Conservation (phyloP, 2,329 filamentous ascomycete genomes). For the Trichoderma atrobrunneum region DNA sequence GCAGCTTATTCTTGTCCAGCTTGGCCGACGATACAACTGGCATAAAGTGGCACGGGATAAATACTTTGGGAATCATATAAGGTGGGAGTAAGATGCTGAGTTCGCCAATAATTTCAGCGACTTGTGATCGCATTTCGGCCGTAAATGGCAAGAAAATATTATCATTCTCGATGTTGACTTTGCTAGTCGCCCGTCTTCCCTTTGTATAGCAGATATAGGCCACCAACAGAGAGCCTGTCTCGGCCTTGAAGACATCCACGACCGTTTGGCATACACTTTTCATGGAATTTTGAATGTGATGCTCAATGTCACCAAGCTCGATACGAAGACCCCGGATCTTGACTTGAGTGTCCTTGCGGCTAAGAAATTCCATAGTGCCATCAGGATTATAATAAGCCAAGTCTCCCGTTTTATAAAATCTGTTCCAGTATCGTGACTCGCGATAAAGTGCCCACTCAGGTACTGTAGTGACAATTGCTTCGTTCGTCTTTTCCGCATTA, state of each 20-base stretch:
- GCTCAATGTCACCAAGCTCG: slow-evolving; percentile 13
- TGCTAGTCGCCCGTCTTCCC: background rate
- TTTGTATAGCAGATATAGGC: slow-evolving; percentile 5
- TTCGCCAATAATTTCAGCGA: background rate
- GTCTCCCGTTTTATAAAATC: slow-evolving; percentile 15
- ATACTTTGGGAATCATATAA: slow-evolving; percentile 11
- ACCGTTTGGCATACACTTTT: background rate
- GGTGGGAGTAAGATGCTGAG: background rate
- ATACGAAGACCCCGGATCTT: slow-evolving; percentile 1
- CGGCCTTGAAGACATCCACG: slow-evolving; percentile 1
- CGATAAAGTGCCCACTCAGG: slow-evolving; percentile 2
- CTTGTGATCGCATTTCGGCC: slow-evolving; percentile 10
- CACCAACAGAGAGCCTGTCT: background rate
- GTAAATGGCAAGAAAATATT: slow-evolving; percentile 15
- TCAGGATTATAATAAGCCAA: background rate
- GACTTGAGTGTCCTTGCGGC: slow-evolving; percentile 10
- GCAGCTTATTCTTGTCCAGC: background rate
- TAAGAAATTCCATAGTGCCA: slow-evolving; percentile 7
- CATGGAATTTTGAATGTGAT: background rate
- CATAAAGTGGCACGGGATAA: slow-evolving; percentile 1
- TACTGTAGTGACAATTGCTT: background rate
- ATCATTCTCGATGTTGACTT: background rate
- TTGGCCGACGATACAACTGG: slow-evolving; percentile 1
- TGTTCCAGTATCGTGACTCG: background rate
- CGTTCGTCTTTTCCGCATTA: background rate